Percentiles rank a stretch among this genome's conserved stretches.
Conservation (phyloP, 495 filamentous ascomycete genomes). For the Aspergillus affinis region DNA sequence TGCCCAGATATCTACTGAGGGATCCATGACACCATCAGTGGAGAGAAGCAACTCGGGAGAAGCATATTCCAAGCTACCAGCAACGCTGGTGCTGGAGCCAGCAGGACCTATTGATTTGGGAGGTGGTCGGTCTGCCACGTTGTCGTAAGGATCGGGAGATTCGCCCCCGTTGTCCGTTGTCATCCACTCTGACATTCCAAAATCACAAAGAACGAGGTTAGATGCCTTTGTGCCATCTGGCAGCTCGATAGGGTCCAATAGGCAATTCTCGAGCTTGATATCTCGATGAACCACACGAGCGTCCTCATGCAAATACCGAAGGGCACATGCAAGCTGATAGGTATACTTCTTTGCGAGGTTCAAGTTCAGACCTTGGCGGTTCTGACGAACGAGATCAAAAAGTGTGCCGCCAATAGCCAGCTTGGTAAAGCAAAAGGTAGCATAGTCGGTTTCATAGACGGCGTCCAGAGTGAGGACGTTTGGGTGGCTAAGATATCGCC, state of each 20-base stretch:
- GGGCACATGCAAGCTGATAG: constrained; percentile 66
- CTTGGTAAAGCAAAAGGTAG: constrained; percentile 74
- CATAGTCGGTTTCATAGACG: constrained; percentile 69
- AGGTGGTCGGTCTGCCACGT: constrained; percentile 46
- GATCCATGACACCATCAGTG: constrained; percentile 46
- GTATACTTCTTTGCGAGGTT: constrained; percentile 60
- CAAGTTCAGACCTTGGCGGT: constrained; percentile 54
- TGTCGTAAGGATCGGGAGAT: constrained; percentile 49
- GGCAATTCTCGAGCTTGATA: constrained; percentile 77
- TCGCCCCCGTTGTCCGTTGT: constrained; percentile 51
- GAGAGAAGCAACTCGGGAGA: constrained; percentile 59
- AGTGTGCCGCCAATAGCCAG: constrained; percentile 67
- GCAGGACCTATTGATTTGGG: constrained; percentile 54
- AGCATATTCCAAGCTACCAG: constrained; percentile 68
- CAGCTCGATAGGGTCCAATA: constrained; percentile 56
- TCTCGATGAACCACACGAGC: constrained; percentile 70
- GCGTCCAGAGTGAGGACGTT: constrained; percentile 65
- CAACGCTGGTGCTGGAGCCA: constrained; percentile 55
- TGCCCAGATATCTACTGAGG: constrained; percentile 70
- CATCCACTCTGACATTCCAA: constrained; percentile 75
- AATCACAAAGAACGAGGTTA: constrained; percentile 68
- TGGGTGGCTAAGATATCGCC: constrained; percentile 66
- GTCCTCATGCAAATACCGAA: constrained; percentile 75
- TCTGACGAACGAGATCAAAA: constrained; percentile 64
- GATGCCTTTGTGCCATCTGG: constrained; percentile 49